phyloP scores from a whole-genome alignment of 495 filamentous ascomycete species.

The Penicillium daleae region DNA sequence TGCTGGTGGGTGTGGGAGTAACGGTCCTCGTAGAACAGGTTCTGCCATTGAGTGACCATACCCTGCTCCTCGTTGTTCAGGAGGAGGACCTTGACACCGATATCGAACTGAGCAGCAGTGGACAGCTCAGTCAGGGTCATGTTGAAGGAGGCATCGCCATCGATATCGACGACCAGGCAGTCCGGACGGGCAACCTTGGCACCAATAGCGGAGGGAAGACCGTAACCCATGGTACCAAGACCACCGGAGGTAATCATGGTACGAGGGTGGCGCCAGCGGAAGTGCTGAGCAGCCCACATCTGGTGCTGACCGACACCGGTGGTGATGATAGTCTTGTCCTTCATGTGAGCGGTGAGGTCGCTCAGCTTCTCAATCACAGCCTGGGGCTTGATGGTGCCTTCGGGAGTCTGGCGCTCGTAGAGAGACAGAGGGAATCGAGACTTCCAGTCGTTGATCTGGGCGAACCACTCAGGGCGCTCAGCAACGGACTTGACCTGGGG shows the following conservation, averaged over 20 bases:
- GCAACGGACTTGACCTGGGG: slow-evolving; percentile 65
- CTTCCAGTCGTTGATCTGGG: slow-evolving; percentile 89
- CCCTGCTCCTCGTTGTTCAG: slow-evolving; percentile 94
- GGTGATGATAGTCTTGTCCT: slow-evolving; percentile 81
- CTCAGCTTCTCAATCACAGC: slow-evolving; percentile 82
- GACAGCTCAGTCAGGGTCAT: slow-evolving; percentile 95
- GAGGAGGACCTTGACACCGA: slow-evolving; percentile 89
- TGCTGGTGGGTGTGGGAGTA: slow-evolving; percentile 91
- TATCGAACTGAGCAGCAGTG: slow-evolving; percentile 88
- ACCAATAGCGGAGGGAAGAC: slow-evolving; percentile 89
- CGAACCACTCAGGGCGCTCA: slow-evolving; percentile 81
- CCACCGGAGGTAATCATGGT: slow-evolving; percentile 93
- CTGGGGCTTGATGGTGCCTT: slow-evolving; percentile 87
- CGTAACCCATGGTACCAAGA: slow-evolving; percentile 94
- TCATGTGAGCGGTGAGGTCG: slow-evolving; percentile 70
- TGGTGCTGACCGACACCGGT: slow-evolving; percentile 97
- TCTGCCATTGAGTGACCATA: slow-evolving; percentile 98
- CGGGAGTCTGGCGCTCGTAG: slow-evolving; percentile 71
- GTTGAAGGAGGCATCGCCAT: slow-evolving; percentile 92
- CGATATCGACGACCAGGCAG: slow-evolving; percentile 87
- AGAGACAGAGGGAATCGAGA: slow-evolving; percentile 73
- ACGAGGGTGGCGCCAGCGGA: slow-evolving; percentile 86
- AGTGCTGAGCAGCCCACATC: slow-evolving; percentile 97
- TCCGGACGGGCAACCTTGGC: slow-evolving; percentile 91
- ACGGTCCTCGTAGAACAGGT: slow-evolving; percentile 89